Percentiles rank a stretch among this genome's conserved stretches.
Evolutionary conservation across 1,139 yeast genomes (phyloP).

Genomic region (Kluyveromyces marxianus): DNA sequence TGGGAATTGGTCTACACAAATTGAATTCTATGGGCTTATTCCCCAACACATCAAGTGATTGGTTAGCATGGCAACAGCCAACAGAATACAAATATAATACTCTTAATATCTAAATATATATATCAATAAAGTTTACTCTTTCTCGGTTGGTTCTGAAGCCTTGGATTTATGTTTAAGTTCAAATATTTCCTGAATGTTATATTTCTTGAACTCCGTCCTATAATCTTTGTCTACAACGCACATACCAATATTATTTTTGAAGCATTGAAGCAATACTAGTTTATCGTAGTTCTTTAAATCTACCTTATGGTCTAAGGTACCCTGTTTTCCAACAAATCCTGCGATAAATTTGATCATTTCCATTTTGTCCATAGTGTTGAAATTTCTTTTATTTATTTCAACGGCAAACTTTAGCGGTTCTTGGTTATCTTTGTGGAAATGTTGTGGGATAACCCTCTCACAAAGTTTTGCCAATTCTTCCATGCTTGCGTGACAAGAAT

Average conservation of each 20-base stretch:
- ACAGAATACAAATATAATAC: conserved; percentile 20
- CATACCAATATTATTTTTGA: conserved; percentile 75
- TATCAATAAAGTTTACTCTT: background rate
- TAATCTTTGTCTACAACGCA: conserved; percentile 67
- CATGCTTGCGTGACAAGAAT: conserved; percentile 63
- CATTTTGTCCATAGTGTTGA: conserved; percentile 60
- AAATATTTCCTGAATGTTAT: conserved; percentile 54
- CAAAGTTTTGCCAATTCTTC: conserved; percentile 60
- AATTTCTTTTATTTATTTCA: conserved; percentile 71
- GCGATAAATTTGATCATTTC: conserved; percentile 70
- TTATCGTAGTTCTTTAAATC: conserved; percentile 77
- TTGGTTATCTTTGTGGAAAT: conserved; percentile 52
- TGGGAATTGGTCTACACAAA: conserved; percentile 79
- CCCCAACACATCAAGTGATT: conserved; percentile 81
- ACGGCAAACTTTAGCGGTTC: conserved; percentile 65
- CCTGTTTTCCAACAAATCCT: conserved; percentile 50
- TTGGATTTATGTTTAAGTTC: conserved; percentile 36
- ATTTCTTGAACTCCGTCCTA: conserved; percentile 38
- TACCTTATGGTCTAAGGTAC: conserved; percentile 62
- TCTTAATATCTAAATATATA: conserved; percentile 5
- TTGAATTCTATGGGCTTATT: conserved; percentile 82
- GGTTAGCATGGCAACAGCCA: conserved; percentile 80
- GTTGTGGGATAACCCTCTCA: conserved; percentile 51
- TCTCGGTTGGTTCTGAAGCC: background rate
- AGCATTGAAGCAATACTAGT: conserved; percentile 77